Base-by-base conservation (phyloP, 2,329 filamentous ascomycete species). In the Trichoderma oligosporum region DNA sequence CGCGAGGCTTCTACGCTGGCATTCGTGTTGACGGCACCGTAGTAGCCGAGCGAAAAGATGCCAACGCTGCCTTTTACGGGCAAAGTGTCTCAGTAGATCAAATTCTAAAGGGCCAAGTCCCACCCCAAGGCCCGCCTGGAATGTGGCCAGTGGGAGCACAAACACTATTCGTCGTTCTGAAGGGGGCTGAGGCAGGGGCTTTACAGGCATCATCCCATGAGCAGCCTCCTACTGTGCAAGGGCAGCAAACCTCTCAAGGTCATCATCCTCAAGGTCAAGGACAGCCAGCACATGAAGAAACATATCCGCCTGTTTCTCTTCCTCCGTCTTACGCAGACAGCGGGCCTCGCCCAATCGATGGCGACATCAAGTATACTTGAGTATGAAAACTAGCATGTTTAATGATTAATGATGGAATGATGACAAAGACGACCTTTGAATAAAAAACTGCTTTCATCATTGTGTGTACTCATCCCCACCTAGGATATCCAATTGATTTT, bases 21-120 rank as follows among this genome's bases (percentile, higher is more conserved):
- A 82, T 96, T 1, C 88, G 92, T 66, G 81, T 96, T 31, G 91
- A 96, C 66, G 92, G 92, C 24, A 96, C 91, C 0, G 82, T 96
- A 9, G 80, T 96, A 47, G 88, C 93, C 24, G 89, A 95, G 71
- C 83, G 91, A 49, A 86, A 83, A n/a, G 89, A 93, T 58, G 92
- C 93, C 67, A 97, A 97, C 66, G 87, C 90, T 52, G 82, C 83
- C 5, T 96, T 96, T 67, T 96, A 95, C 70, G 87, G 87, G 20
- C 78, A 88, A n/a, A 63, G 67, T 4, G 66, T 82, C 22, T 64
- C 73, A 0, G 78, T 77, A 1, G 71, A 75, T 22, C 71, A 73
- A 59, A 82, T 83, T 54, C 67, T 83, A 22, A 72, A 77, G 38
- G 74, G 78, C n/a, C 64, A 69, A 5, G 65, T 71, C 1, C 67